phyloP scores from a whole-genome alignment of 2,329 filamentous ascomycete species.

The Chaetomiaceae sp. region DNA sequence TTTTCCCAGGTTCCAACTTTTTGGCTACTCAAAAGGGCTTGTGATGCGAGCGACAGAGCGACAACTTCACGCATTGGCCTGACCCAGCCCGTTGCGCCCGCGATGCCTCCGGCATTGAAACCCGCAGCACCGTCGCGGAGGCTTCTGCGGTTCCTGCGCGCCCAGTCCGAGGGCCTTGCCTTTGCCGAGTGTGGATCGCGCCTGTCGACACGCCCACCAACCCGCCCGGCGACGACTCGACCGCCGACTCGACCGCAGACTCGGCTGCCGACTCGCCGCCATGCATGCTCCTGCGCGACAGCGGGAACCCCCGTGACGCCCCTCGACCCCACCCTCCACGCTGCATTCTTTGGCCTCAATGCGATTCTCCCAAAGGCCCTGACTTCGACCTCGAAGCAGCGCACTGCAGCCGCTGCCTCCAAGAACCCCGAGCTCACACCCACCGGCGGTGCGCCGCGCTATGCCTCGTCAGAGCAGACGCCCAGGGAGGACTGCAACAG shows the following conservation, averaged over 20 bases:
- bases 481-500: conserved; percentile 18
- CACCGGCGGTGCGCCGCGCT: conserved; percentile 22
- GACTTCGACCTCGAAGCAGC: conserved; percentile 24
- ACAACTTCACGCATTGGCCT: conserved; percentile 1
- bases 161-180: conserved; percentile 56
- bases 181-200: conserved; percentile 16
- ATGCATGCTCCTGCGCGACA: conserved; percentile 19
- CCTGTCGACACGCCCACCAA: too few relatives aligned
- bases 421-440: conserved; percentile 3
- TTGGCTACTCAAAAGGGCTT: not conserved
- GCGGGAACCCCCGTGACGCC: conserved; percentile 1
- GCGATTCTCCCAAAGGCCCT: conserved; percentile 27
- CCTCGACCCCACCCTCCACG: conserved; percentile 18
- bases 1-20: not conserved
- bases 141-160: conserved; percentile 68
- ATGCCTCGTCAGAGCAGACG: conserved; percentile 28
- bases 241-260: too few relatives aligned
- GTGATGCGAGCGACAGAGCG: not conserved
- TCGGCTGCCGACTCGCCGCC: conserved; percentile 17
- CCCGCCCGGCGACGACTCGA: too few relatives aligned
- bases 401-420: conserved; percentile 8
- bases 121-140: conserved; percentile 47
- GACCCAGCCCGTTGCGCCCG: conserved; percentile 16
- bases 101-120: conserved; percentile 43
- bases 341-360: conserved; percentile 24